Evolutionary conservation across 1,284 basidiomycete genomes (phyloP), one percentile per base, ranked within the genome.

Genomic region (Pseudozyma sp.): DNA sequence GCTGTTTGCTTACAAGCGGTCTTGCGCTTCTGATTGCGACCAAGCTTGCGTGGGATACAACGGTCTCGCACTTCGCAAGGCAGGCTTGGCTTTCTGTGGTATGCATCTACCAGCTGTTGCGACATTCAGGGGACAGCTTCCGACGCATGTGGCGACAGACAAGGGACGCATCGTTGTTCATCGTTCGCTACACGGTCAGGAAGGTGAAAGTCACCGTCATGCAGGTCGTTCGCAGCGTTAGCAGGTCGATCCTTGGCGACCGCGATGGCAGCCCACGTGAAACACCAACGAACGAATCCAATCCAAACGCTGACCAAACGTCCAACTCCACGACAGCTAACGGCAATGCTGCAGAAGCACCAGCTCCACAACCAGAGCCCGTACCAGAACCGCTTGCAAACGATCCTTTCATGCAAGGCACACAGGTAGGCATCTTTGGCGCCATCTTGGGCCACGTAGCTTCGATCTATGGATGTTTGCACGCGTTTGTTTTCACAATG

Each of bases 381-480:
- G 25, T 63, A 14, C 42, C 67, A 14, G 67, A 69, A 34, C 55
- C 66, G 5, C 48, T 63, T 1, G 52, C 56, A 6, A 69, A 69
- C 60, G 67, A 69, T n/a, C 60, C 67, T 7, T 69, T 69, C 52
- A 34, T 69, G 18, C 67, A 59, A 35, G 57, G 49, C 52, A 49
- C n/a, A 4, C 47, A 54, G 12, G 52, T 60, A 43, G 58, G 64
- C 39, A 54, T 75, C 38, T 66, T 74, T 47, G 65, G 62, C n/a
- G 71, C 71, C n/a, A 66, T 70, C 36, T 31, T 70, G 1, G 71
- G 61, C 6, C 61, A 68, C 43, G 40, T 65, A 18, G 66, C 67
- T 1, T 65, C 60, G 54, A 67, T 75, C 63, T 75, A 75, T 45
- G 72, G 72, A 51, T 67, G 59, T 43, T 19, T 75, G 1, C 72